Percentiles rank a stretch among this genome's conserved stretches.
phyloP scores from a whole-genome alignment of 495 filamentous ascomycete species.

The Astrothelium macrocarpum region DNA sequence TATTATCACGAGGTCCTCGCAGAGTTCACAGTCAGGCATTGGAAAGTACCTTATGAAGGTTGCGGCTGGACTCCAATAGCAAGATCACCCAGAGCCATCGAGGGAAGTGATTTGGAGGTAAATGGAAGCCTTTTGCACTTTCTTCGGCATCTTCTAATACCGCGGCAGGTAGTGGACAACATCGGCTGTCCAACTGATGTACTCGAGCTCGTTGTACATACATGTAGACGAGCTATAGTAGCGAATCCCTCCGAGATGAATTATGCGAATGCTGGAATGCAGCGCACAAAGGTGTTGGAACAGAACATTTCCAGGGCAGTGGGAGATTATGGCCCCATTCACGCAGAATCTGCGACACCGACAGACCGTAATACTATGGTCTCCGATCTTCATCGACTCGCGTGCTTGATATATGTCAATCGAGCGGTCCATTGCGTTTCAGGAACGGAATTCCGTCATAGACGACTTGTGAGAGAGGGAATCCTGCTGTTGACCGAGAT shows the following conservation, averaged over 20 bases:
- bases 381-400: constrained; percentile 21
- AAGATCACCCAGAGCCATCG: constrained; percentile 17
- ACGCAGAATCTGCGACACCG: constrained; percentile 5
- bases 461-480: constrained; percentile 21
- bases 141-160: constrained; percentile 12
- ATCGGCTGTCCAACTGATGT: constrained; percentile 20
- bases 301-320: constrained; percentile 14
- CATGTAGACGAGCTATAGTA: constrained; percentile 16
- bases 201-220: constrained; percentile 19
- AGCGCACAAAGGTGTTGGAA: constrained; percentile 14
- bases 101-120: constrained; percentile 12
- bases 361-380: constrained; percentile 15
- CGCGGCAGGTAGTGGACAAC: constrained; percentile 13
- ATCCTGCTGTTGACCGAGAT: constrained; percentile 17
- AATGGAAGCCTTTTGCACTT: constrained; percentile 5
- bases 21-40: constrained; percentile 22
- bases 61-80: constrained; percentile 17
- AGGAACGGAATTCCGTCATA: constrained; percentile 19
- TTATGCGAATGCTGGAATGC: constrained; percentile 4
- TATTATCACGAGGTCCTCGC: constrained; percentile 20
- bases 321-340: constrained; percentile 16
- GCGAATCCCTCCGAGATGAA: constrained; percentile 7
- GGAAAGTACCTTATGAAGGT: constrained; percentile 15
- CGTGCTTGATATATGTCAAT: constrained; percentile 22
- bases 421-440: constrained; percentile 16